Percentiles rank a stretch among this genome's conserved stretches.
These are phyloP conservation scores for Groenewaldozyma salmanticensis DNA, from an alignment of 805 yeast genomes.

Conservation along the genomic window DNA sequence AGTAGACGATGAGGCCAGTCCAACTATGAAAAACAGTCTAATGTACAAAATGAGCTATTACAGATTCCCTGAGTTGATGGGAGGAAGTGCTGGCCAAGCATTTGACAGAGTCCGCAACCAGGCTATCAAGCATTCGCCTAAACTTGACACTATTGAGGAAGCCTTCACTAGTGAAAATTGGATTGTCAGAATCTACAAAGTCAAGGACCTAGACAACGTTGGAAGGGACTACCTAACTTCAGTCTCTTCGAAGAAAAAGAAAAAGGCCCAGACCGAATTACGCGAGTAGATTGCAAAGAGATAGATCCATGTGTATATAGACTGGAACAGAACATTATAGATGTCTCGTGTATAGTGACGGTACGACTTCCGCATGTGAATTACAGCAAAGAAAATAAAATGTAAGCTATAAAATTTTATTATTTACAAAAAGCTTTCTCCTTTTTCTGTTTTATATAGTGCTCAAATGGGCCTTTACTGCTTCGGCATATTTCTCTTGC, in stretches of 20 bases:
- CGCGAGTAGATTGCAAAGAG: conserved; percentile 10
- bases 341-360: not conserved
- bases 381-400: too few relatives aligned
- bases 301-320: not conserved
- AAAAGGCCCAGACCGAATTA: conserved; percentile 15
- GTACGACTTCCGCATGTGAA: too few relatives aligned
- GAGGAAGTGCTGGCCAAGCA: conserved; percentile 25
- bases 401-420: too few relatives aligned
- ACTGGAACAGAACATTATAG: not conserved
- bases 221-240: conserved; percentile 52
- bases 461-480: too few relatives aligned
- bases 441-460: too few relatives aligned
- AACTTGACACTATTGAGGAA: conserved; percentile 76
- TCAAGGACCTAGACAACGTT: conserved; percentile 75
- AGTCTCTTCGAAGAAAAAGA: conserved; percentile 13
- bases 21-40: conserved; percentile 78
- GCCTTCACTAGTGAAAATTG: conserved; percentile 94
- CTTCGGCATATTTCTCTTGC: not conserved
- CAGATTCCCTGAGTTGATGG: conserved; percentile 65
- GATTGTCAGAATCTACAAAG: conserved; percentile 90
- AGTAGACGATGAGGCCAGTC: conserved; percentile 72
- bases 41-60: conserved; percentile 94
- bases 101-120: conserved; percentile 87
- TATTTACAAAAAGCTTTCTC: too few relatives aligned
- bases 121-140: conserved; percentile 42